Evolutionary conservation across 306 rosid species (phyloP).

Genomic region (Lotus japonicus): DNA sequence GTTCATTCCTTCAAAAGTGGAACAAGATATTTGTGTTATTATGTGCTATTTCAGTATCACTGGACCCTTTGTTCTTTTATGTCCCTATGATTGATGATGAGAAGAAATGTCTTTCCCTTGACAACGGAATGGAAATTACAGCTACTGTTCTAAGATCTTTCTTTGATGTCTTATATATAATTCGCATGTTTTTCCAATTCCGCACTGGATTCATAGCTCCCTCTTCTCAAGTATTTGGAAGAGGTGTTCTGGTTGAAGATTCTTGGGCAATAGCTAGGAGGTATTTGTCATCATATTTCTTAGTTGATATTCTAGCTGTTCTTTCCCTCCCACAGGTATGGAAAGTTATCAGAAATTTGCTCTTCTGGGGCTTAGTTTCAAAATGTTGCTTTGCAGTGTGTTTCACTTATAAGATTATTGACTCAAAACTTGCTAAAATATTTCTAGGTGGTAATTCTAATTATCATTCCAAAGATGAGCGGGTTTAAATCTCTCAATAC

Average conservation of each 20-base stretch:
- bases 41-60: conserved; percentile 65
- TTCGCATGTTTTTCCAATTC: conserved; percentile 73
- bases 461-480: conserved; percentile 27
- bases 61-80: conserved; percentile 86
- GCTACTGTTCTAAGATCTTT: conserved; percentile 71
- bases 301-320: conserved; percentile 69
- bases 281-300: conserved; percentile 67
- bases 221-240: conserved; percentile 83
- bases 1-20: conserved; percentile 84
- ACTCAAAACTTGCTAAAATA: conserved; percentile 8
- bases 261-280: conserved; percentile 71
- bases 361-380: too few species aligned
- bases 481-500: conserved; percentile 21
- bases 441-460: conserved; percentile 57
- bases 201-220: conserved; percentile 85
- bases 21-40: conserved; percentile 84
- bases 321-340: conserved; percentile 81
- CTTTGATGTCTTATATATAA: conserved; percentile 62
- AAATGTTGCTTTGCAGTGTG: neutral
- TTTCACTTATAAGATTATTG: conserved; percentile 14
- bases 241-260: conserved; percentile 85
- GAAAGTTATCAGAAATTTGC: neutral
- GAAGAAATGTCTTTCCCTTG: conserved; percentile 55
- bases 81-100: conserved; percentile 58
- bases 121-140: conserved; percentile 54